phyloP scores from a whole-genome alignment of 805 yeast genomes.

The Ogataea haglerorum region DNA sequence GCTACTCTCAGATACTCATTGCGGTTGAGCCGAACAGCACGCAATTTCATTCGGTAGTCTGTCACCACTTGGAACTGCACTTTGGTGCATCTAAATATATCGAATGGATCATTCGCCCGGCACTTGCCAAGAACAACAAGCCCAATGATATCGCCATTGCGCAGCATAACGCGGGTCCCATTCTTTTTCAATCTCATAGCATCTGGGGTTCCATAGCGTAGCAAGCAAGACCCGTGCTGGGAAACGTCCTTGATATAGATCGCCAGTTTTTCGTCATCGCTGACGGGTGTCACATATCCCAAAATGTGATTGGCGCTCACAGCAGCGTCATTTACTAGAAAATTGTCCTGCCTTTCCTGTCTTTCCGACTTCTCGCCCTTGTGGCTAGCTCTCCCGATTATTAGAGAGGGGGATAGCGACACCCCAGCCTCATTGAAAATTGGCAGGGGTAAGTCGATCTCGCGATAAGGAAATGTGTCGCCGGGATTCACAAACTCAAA shows the following conservation, averaged over 20 bases:
- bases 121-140: conserved; percentile 12
- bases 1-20: conserved; percentile 1
- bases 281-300: conserved; percentile 7
- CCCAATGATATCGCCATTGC: not conserved
- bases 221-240: conserved; percentile 19
- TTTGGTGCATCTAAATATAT: conserved; percentile 22
- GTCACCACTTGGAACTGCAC: conserved; percentile 23
- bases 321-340: conserved; percentile 23
- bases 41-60: conserved; percentile 11
- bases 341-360: conserved; percentile 5
- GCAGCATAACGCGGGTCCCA: conserved; percentile 24
- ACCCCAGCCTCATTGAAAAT: not conserved
- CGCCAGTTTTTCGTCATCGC: not conserved
- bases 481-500: not conserved
- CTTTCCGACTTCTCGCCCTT: conserved; percentile 9
- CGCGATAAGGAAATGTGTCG: conserved; percentile 11
- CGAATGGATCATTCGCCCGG: not conserved
- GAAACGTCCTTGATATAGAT: conserved; percentile 16
- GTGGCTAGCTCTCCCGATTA: conserved; percentile 26
- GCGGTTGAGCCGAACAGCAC: conserved; percentile 17
- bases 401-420: conserved; percentile 7
- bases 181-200: not conserved
- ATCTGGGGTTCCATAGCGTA: conserved; percentile 1
- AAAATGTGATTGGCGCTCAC: conserved; percentile 26
- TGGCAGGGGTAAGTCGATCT: not conserved